Evolutionary conservation across 179 eudicot genomes (phyloP), one percentile per base, ranked within the genome.

Genomic region (Drosera spatulata): DNA sequence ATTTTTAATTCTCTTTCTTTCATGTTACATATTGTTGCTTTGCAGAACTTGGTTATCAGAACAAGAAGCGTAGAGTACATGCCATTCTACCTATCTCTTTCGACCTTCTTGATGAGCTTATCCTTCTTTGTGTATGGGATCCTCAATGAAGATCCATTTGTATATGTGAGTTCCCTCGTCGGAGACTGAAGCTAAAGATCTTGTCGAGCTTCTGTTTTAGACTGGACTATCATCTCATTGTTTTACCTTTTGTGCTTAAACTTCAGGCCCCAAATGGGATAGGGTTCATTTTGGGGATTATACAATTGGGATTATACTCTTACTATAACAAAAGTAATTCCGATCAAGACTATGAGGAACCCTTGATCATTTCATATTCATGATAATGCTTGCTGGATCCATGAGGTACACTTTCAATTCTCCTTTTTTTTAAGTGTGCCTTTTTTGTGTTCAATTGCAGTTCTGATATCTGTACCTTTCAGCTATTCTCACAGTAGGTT

Each of bases 251-350:
- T 46, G 7, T 50, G 49, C 48, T 60, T 61, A 60, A 66, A 66
- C 58, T 57, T 54, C 77, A 89, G 97, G 84, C 79, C 42, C 97
- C 95, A 58, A 89, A 86, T 72, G 95, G 97, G 59, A 76, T 87
- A 41, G 97, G 97, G 73, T 71, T 77, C 41, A 8, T 78, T 59
- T 78, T 89, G 48, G 97, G 85, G 49, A 41, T 78, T 48, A 45
- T 78, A 58, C 95, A 87, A 59, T 46, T 89, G 82, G 88, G 72
- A 58, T 61, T 89, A 55, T 84, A 87, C 66, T 66, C 65, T 51
- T 79, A 69, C 13, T 89, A 72, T 66, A 80, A 72, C 63, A 79
- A 74, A 4, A 49, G 55, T 51, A 46, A 75, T 33, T 63, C 0
- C 39, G 41, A 61, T n/a, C 72, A 73, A 67, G 78, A 45, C 53